Base-by-base conservation (phyloP, 805 yeast genomes). In the Wickerhamiella lipophila region DNA sequence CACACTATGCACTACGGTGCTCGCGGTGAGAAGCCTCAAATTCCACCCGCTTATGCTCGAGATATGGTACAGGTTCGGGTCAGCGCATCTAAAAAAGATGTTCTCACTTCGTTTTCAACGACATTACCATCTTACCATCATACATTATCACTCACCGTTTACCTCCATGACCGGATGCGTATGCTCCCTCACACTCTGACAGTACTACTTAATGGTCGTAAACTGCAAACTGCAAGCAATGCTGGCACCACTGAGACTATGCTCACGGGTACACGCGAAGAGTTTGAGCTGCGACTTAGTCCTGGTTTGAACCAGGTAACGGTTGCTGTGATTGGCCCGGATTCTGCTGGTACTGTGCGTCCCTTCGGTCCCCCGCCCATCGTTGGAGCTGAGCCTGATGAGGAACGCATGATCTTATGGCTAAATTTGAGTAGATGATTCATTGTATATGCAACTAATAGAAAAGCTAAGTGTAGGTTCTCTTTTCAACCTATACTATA, bases 61-160 rank as follows among this genome's bases (percentile, higher is more conserved):
- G 60, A 58, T 27, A 48, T 56, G 42, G 46, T 57, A 26, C 60
- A 58, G 44, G 42, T 58, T 32, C 48, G 58, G 13, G 52, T 58
- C 34, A 50, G 56, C 18, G 60, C 61, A 8, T 50, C 60, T 15
- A 51, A 52, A 15, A 42, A 51, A 12, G 53, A 55, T 26, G 52
- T 50, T 6, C 52, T 56, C 51, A 55, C 58, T 9, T 50, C 58
- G 2, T 57, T 38, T 40, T 48, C 58, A 3, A 53, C 59, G 11
- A 66, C 68, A 13, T 60, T 79, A 47, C 78, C 81, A 11, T 61
- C 68, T 11, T 64, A 66, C 40, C 72, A 75, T 35, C 70, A 71
- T 29, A 69, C 77, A 1, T 60, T 77, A 42, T 65, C 72, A 3
- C 59, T 77, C 3, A 57, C 67, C 19, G 71, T 73, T 3, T 62